Evolutionary conservation across 306 rosid genomes (phyloP).

Genomic region (Cucurbita maxima): DNA sequence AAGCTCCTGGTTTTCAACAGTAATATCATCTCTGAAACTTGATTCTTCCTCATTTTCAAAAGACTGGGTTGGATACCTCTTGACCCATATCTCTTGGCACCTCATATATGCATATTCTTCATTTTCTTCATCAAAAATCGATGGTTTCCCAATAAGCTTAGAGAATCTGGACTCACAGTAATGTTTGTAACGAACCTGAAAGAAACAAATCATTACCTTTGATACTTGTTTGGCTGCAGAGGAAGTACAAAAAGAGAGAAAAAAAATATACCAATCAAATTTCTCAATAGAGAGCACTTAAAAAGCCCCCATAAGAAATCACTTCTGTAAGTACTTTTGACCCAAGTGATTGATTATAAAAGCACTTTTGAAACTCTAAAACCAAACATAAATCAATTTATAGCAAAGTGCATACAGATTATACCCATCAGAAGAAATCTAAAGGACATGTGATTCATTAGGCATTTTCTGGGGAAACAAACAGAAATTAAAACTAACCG

Average conservation of each 20-base stretch:
- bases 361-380: too few species aligned
- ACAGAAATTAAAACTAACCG: conserved; percentile 15
- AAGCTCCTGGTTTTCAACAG: conserved; percentile 17
- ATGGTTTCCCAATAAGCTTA: conserved; percentile 50
- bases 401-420: neutral
- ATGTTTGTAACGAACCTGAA: conserved; percentile 43
- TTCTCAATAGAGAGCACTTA: neutral
- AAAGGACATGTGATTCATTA: neutral
- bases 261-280: neutral
- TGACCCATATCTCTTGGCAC: conserved; percentile 51
- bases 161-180: conserved; percentile 60
- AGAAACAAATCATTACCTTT: neutral
- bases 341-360: neutral
- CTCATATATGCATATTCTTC: conserved; percentile 67
- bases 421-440: neutral
- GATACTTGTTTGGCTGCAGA: conserved; percentile 2
- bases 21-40: conserved; percentile 6
- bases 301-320: neutral
- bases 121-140: conserved; percentile 65
- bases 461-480: conserved; percentile 2
- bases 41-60: conserved; percentile 55
- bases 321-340: neutral
- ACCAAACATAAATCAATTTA: too few species aligned
- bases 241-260: neutral
- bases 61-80: conserved; percentile 48